Base-by-base conservation (phyloP, 305 asterid species). In the Galium porrigens region DNA sequence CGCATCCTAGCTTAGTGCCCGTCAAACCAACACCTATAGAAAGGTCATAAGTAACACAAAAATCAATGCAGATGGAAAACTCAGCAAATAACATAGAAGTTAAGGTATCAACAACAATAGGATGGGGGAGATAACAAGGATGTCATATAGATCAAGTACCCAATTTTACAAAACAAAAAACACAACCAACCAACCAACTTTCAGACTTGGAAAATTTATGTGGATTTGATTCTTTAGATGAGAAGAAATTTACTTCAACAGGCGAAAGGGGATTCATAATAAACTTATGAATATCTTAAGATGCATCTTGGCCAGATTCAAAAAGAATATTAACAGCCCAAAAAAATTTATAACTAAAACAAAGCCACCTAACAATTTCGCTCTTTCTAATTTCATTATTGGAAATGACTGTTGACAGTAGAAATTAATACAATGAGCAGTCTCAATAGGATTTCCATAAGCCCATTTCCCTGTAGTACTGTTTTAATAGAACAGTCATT, bases 1-100 rank as follows among this genome's bases (percentile, higher is more conserved):
- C 98, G 55, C 96, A 88, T 22, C 98, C 98, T 72, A 91, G 94
- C 82, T 91, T 91, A 27, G 98, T 86, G 61, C 98, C 96, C 29
- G 95, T 86, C 74, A 91, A 82, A 72, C 95, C 96, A 36, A 77
- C 72, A 74, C 79, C 98, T 91, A 80, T 68, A 77, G 10, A 48
- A 22, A 68, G 71, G 46, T 60, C 58, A 29, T 18, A 25, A 48
- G 11, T 37, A 65, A 48, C 32, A 63, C 18, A 66, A 18, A 6
- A 46, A 39, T 17, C 61, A 30, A 34, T 33, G 48, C 22, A 44
- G 42, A n/a, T 46, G 25, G 32, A 44, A 8, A 25, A 49, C 29
- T 34, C 44, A 25, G 4, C 41, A 6, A 18, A 52, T 2, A 49
- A 22, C 8, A 34, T 34, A 34, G 30, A 60, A 68, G 48, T 29